Evolutionary conservation across 768 basidiomycete species (phyloP), one percentile per base, ranked within the genome.

Genomic region (Suillus tomentosus): DNA sequence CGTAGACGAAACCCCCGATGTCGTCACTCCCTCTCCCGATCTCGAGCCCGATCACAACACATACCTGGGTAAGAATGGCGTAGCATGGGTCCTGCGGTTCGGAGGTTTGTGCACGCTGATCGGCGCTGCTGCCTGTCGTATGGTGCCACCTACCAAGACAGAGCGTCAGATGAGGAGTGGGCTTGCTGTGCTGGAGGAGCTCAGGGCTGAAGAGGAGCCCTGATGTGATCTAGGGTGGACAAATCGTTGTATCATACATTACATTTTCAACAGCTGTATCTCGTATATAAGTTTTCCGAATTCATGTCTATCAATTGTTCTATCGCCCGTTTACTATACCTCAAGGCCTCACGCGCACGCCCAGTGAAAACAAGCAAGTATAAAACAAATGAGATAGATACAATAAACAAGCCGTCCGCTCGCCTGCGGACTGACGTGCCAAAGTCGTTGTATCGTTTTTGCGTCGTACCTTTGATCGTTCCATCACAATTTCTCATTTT

Each of bases 31-130:
- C 11, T 76, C 77, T 14, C 72, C 75, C n/a, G 80, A 78, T 40
- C 73, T 75, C 3, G 75, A 82, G 48, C 73, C 75, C 8, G 80
- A 81, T 27, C 80, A 83, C 43, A 79, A 78, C 62, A 86, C 85
- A 14, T 93, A 91, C 74, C 81, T 84, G 64, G 92, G 91, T 39
- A 95, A 94, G 80, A 89, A 88, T 61, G 96, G 96, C 40, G 94
- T 97, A 36, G 93, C 90, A 3, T 97, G 95, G 95, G 92, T 96
- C 7, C 78, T 98, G 62, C 87, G 95, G 19, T 96, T 96, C 70
- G 96, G 96, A 57, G 96, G 95, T 43, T 72, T 94, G 10, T 94
- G 92, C 74, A 88, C 95, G 0, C 77, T 97, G 64, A 79, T 85
- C 42, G 95, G 93, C 37, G 95, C 95, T 5, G 67, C 86, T 4